These are phyloP conservation scores for Musa beccarii DNA, from an alignment of 176 grass and related monocot genomes.

Conservation along the genomic window DNA sequence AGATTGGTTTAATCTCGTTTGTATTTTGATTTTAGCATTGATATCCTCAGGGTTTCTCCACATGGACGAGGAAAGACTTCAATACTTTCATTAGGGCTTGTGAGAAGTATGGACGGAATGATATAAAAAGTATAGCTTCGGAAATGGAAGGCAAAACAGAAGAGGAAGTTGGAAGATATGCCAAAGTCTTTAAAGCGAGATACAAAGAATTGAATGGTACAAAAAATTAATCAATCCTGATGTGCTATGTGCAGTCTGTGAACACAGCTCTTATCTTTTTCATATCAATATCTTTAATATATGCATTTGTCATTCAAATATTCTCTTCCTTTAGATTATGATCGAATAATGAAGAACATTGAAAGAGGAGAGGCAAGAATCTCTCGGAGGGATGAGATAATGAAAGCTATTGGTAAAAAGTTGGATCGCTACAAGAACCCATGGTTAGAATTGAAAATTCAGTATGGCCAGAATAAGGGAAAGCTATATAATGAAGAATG, in stretches of 20 bases:
- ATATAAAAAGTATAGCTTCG: slow-evolving; percentile 81
- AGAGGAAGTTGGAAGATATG: slow-evolving; percentile 93
- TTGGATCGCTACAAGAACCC: slow-evolving; percentile 93
- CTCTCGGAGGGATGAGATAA: slow-evolving; percentile 83
- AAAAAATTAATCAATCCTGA: neutral
- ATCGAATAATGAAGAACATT: slow-evolving; percentile 92
- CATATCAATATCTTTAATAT: neutral
- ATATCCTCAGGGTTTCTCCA: slow-evolving; percentile 68
- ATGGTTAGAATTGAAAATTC: slow-evolving; percentile 92
- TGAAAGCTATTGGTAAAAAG: slow-evolving; percentile 85
- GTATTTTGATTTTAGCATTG: slow-evolving; percentile 14
- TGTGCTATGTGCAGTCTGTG: slow-evolving; percentile 1
- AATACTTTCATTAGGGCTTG: slow-evolving; percentile 90
- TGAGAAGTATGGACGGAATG: slow-evolving; percentile 93
- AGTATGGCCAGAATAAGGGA: slow-evolving; percentile 95
- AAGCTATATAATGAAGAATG: slow-evolving; percentile 97
- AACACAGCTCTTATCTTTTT: slow-evolving; percentile 6
- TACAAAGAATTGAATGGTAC: slow-evolving; percentile 90
- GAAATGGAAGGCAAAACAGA: slow-evolving; percentile 95
- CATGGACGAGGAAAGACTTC: slow-evolving; percentile 92
- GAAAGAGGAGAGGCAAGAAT: slow-evolving; percentile 87
- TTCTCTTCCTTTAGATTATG: slow-evolving; percentile 51
- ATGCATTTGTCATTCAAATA: neutral
- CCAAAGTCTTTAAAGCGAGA: slow-evolving; percentile 76
- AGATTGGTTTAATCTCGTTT: neutral